These are phyloP conservation scores for Huntiella bhutanensis DNA, from an alignment of 2,329 filamentous ascomycete genomes.

Conservation along the genomic window DNA sequence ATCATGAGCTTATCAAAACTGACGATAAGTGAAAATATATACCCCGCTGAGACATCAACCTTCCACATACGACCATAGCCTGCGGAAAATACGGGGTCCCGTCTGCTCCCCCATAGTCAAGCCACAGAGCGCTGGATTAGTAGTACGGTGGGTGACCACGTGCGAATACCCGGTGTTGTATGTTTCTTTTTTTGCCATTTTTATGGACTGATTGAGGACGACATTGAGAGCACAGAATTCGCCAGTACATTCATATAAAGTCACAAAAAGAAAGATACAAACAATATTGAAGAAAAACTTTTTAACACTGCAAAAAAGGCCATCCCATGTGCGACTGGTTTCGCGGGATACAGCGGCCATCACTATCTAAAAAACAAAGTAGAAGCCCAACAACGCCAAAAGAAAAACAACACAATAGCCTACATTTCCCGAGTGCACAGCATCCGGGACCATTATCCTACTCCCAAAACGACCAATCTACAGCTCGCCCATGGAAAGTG, in stretches of 20 bases:
- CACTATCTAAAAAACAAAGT: not conserved
- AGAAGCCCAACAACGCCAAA: not conserved
- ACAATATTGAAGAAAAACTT: not conserved
- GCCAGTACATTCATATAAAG: not conserved
- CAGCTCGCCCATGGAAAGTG: not conserved
- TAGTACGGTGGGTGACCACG: conserved; percentile 8
- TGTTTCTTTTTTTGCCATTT: not conserved
- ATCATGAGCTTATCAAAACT: too few relatives aligned
- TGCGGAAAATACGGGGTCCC: conserved; percentile 7
- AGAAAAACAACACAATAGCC: not conserved
- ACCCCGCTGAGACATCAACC: not conserved
- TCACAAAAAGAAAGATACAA: not conserved
- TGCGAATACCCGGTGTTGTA: conserved; percentile 7
- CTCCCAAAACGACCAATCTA: not conserved
- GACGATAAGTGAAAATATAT: not conserved
- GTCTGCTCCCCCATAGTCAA: conserved; percentile 7
- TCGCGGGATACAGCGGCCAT: not conserved
- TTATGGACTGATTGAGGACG: not conserved
- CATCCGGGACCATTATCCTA: not conserved
- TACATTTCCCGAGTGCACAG: not conserved
- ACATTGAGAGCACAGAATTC: not conserved
- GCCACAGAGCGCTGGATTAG: conserved; percentile 4
- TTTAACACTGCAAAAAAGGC: not conserved
- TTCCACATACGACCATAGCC: conserved; percentile 3
- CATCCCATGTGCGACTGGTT: not conserved